Evolutionary conservation across 257 asterid species (phyloP), one percentile per base, ranked within the genome.

Genomic region (Solanum rostratum): DNA sequence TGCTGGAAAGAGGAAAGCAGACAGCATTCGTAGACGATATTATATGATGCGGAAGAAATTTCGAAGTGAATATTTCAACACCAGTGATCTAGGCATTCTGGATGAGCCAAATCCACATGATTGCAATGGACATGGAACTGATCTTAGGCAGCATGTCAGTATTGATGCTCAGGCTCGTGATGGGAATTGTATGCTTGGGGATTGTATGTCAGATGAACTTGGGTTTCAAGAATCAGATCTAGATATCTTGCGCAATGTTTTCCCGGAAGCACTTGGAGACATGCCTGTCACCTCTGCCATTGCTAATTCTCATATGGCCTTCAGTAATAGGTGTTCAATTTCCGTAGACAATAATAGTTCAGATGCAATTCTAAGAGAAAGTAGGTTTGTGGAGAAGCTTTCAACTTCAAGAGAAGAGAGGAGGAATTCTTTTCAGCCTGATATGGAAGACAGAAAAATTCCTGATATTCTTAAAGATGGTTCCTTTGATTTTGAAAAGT

Each of bases 21-120:
- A 86, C 84, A 93, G 92, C 86, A 88, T 97, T 53, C 95, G 97
- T 41, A 89, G 89, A 73, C 94, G 92, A 84, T 97, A 97, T 88
- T 88, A 91, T 83, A 88, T 95, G 78, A 89, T 92, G 97, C 90
- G 97, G 85, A 95, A 97, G 87, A 95, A 89, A 85, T 80, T 94
- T 79, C 93, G 97, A 54, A 90, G 84, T 12, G 98, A 94, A 29
- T 88, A 91, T 80, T 91, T 91, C 89, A 89, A 85, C 59, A 86
- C 92, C 57, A 52, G 88, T 22, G 95, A 91, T 86, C 86, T 94
- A 18, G 92, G 90, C 46, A 88, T 95, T 85, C 89, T 92, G 66
- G 88, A 85, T 37, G 97, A 89, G 85, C 79, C 94, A 52, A 87
- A 82, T 86, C 55, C 92, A 87, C 92, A 84, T 45, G 92, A 90